Base-by-base conservation (phyloP, 805 yeast genomes). In the Priceomyces castillae region DNA sequence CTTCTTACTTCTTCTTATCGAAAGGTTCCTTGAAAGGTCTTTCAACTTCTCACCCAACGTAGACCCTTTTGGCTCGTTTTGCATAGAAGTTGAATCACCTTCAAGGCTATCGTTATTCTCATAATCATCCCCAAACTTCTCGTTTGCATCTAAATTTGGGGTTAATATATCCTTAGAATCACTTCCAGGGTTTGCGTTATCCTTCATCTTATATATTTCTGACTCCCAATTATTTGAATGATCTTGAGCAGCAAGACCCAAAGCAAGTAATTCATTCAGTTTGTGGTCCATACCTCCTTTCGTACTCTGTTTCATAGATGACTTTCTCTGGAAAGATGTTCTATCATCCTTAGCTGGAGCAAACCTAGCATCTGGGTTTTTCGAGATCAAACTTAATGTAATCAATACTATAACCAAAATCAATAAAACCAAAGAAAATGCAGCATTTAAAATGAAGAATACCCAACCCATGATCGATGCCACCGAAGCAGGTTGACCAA, bases 311-410 rank as follows among this genome's bases (percentile, higher is more conserved):
- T 64, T 66, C 26, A 66, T 41, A 2, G 70, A 64, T 2, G 69
- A 55, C 56, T 59, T 62, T 55, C 73, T 65, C 58, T 85, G 94
- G 81, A 90, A 90, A 7, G 96, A 88, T 17, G 89, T 82, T 77
- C 97, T 82, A 63, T 90, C 97, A 65, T 90, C 97, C 56, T 74
- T 82, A 9, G 95, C 95, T 10, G 95, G 94, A 40, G 86, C 87
- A 61, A 86, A 86, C 62, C 94, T 78, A 9, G 90, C 81, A 64
- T 88, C 96, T 20, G 96, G 97, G 61, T 88, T 88, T 70, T 84
- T 87, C 26, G 90, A 82, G 52, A 82, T 72, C 1, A 86, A 48
- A 7, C 86, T 81, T 54, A 81, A 66, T n/a, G 66, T 61, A 43
- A 83, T 76, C 52, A 85, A 82, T 2, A 81, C 81, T 46, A 90